These are phyloP conservation scores for Staphylotrichum longicolle DNA, from an alignment of 495 filamentous ascomycete genomes.

Conservation along the genomic window DNA sequence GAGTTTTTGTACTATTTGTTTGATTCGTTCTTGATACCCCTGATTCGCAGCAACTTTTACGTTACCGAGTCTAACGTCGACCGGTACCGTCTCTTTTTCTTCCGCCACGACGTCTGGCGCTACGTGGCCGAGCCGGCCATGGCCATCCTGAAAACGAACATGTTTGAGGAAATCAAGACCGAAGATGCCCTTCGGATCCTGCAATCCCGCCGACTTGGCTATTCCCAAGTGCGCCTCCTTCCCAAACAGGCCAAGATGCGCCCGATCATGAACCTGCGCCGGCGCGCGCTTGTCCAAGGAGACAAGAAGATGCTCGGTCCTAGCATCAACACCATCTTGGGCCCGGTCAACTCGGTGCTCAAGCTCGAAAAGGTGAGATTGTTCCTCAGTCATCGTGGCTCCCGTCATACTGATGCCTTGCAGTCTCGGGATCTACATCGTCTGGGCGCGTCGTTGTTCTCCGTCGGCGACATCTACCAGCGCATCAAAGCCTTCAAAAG, in stretches of 20 bases:
- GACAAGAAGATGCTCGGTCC: conserved; percentile 56
- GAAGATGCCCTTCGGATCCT: conserved; percentile 58
- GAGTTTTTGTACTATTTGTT: conserved; percentile 92
- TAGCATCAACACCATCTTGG: conserved; percentile 79
- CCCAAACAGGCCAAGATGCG: conserved; percentile 68
- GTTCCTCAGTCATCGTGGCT: neutral
- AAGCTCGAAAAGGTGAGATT: conserved; percentile 66
- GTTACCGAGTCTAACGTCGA: conserved; percentile 87
- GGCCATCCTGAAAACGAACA: conserved; percentile 61
- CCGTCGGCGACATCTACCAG: conserved; percentile 76
- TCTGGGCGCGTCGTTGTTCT: conserved; percentile 76
- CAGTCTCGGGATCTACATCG: conserved; percentile 55
- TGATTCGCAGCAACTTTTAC: conserved; percentile 85
- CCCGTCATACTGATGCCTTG: conserved; percentile 16
- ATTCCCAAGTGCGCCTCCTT: conserved; percentile 74
- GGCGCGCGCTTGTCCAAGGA: conserved; percentile 54
- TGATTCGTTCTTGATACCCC: conserved; percentile 84
- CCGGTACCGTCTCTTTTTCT: conserved; percentile 83
- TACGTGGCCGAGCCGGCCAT: conserved; percentile 71
- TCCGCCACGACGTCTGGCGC: conserved; percentile 90
- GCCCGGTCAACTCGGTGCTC: conserved; percentile 72
- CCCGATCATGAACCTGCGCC: conserved; percentile 82
- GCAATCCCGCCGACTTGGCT: conserved; percentile 62
- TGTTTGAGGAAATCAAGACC: conserved; percentile 75
- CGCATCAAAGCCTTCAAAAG: conserved; percentile 67